Evolutionary conservation across 164 flowering plant species (phyloP).

Genomic region (Kalanchoe fedtschenkoi): DNA sequence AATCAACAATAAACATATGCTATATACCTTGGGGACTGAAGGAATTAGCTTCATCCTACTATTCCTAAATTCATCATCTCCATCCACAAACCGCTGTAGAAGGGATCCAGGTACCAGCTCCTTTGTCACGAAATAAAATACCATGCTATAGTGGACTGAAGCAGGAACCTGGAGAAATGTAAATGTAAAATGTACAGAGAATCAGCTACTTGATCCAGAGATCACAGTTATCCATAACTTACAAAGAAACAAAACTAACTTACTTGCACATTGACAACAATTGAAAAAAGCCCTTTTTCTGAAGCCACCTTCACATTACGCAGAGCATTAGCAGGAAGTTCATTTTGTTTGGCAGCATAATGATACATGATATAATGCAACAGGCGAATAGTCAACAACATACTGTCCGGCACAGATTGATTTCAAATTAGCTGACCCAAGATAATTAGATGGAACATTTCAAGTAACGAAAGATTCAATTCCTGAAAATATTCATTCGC

Average conservation of each 20-base stretch:
- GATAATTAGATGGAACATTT: no score
- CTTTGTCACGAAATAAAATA: conserved; percentile 80
- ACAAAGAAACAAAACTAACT: conserved; percentile 18
- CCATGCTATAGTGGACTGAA: conserved; percentile 96
- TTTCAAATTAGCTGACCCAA: no score
- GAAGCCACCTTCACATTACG: conserved; percentile 60
- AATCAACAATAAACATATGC: not conserved
- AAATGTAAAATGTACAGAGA: no score
- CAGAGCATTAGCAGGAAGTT: not conserved
- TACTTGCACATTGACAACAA: conserved; percentile 86
- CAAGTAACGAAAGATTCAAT: no score
- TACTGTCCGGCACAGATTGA: no score
- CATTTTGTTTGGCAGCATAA: not conserved
- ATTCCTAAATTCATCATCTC: conserved; percentile 96
- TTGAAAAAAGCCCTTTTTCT: conserved; percentile 76
- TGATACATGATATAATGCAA: not conserved
- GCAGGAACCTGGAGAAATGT: conserved; percentile 70
- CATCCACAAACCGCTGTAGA: conserved; percentile 92
- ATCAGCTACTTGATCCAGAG: conserved; percentile 9
- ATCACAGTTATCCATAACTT: not conserved
- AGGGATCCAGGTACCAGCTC: conserved; percentile 76
- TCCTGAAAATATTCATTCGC: no score
- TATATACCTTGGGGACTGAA: conserved; percentile 86
- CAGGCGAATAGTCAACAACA: no score
- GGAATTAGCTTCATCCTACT: conserved; percentile 96